Evolutionary conservation across 2,329 filamentous ascomycete species (phyloP), one percentile per base, ranked within the genome.

Genomic region (Nigrograna mackinnonii): DNA sequence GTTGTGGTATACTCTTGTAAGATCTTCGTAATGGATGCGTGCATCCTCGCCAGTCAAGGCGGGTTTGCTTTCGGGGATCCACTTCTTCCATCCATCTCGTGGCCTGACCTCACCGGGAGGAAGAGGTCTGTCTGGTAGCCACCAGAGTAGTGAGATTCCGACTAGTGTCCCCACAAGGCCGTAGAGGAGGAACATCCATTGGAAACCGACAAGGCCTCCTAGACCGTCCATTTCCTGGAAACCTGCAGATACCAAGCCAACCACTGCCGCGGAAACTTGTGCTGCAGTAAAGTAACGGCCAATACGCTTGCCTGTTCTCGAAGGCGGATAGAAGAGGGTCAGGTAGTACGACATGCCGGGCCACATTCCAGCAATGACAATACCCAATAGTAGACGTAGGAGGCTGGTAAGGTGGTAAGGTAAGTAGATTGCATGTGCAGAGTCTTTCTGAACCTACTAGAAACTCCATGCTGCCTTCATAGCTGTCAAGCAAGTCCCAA

Each of bases 291-390:
- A 96, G 72, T 95, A 96, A 64, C 86, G 82, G 26, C 91, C 91
- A 51, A 96, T 95, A 28, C 91, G 81, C 73, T 94, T 95, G 12
- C 88, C 91, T 2, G 87, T 94, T 11, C 88, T 80, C 5, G 87
- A 89, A 0, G 91, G 90, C 5, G 91, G 91, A 62, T 96, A 96
- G 75, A 95, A 96, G 6, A 95, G 78, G 0, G 91, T 95, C 35
- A 96, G 77, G 62, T 95, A 96, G 67, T 94, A 94, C 7, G 89
- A 83, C 91, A 96, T 95, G 37, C 91, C 91, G 0, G 91, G 91
- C 91, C 91, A 96, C 86, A 96, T 91, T 35, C 91, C 91, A 1
- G 91, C 91, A 63, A 91, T 91, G 18, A 95, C 90, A 12, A 94
- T 79, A 35, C 91, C 91, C 5, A 96, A 80, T 9, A 96, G 77